Percentiles rank a stretch among this genome's conserved stretches.
These are phyloP conservation scores for Tillandsia leiboldiana DNA, from an alignment of 176 grass and related monocot species.

Conservation along the genomic window DNA sequence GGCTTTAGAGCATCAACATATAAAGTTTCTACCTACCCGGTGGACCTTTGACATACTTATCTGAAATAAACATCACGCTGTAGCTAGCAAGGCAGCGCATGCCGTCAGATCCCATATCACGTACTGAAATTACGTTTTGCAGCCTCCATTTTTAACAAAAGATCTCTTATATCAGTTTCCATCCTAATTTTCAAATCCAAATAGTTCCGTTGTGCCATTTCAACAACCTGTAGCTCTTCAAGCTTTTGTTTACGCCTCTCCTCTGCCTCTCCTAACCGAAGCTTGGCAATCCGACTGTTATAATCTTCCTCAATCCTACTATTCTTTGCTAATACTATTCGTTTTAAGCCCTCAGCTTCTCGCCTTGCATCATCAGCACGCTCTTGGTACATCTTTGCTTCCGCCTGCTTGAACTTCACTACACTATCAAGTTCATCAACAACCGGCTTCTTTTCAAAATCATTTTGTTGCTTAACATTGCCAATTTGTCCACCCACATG, in stretches of 20 bases:
- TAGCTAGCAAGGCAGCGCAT: background rate
- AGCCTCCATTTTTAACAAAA: conserved; percentile 83
- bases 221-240: conserved; percentile 68
- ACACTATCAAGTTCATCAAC: conserved; percentile 72
- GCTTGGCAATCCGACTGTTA: conserved; percentile 34
- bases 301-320: conserved; percentile 61
- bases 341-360: conserved; percentile 48
- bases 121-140: conserved; percentile 51
- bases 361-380: conserved; percentile 65
- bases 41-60: background rate
- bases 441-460: conserved; percentile 40
- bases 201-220: conserved; percentile 56
- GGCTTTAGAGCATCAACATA: conserved; percentile 9
- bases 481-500: conserved; percentile 21
- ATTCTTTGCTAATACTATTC: conserved; percentile 44
- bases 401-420: conserved; percentile 81
- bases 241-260: conserved; percentile 53
- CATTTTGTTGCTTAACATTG: conserved; percentile 34
- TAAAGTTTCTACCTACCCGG: conserved; percentile 9
- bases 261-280: conserved; percentile 51
- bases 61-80: background rate
- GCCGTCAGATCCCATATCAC: background rate
- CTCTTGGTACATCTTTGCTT: conserved; percentile 90
- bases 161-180: conserved; percentile 63
- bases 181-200: conserved; percentile 76